Percentiles rank a stretch among this genome's conserved stretches.
Conservation (phyloP, 176 grass and related monocot genomes). For the Oryza punctata region DNA sequence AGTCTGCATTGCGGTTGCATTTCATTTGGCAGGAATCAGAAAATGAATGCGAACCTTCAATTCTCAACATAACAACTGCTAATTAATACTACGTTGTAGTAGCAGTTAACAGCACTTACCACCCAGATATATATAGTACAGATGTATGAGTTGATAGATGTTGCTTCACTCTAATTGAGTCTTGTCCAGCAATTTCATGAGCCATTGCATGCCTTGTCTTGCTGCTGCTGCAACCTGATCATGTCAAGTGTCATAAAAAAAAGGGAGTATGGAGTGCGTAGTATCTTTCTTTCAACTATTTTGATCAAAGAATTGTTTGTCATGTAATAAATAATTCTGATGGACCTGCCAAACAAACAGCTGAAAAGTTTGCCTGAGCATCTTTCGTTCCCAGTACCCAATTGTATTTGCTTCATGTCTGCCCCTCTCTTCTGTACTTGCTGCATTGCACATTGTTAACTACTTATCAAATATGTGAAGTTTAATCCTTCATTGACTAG, state of each 20-base stretch:
- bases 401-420: conserved; percentile 22
- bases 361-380: conserved; percentile 8
- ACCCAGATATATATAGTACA: background rate
- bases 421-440: background rate
- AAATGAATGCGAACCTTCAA: background rate
- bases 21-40: background rate
- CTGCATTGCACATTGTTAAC: background rate
- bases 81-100: background rate
- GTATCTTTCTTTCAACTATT: background rate
- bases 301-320: background rate
- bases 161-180: background rate
- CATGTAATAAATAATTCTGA: background rate
- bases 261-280: too few relatives aligned
- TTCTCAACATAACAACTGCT: background rate
- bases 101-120: background rate
- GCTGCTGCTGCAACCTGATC: background rate
- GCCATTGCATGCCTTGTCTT: background rate
- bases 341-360: background rate
- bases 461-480: background rate
- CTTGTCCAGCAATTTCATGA: background rate
- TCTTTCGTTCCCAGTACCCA: background rate
- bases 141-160: background rate
- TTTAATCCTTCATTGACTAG: background rate
- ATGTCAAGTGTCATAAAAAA: background rate
- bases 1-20: background rate